phyloP scores from a whole-genome alignment of 2,329 filamentous ascomycete genomes.

The Botrytis tulipae region DNA sequence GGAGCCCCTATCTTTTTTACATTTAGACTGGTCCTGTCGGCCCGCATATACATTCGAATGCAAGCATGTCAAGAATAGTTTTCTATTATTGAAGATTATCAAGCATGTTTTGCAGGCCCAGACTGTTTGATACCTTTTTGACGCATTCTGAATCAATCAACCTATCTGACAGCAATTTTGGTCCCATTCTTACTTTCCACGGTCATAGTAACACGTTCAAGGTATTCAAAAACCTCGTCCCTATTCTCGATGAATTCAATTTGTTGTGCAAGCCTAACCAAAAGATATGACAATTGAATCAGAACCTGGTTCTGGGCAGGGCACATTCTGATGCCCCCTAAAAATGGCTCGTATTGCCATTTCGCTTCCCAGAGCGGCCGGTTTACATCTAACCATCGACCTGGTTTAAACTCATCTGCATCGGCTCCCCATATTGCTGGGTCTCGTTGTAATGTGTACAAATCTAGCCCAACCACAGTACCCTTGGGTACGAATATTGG shows the following conservation, averaged over 20 bases:
- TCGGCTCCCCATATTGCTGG: slow-evolving; percentile 41
- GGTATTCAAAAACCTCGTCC: slow-evolving; percentile 26
- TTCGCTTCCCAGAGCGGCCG: slow-evolving; percentile 2
- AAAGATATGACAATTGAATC: slow-evolving; percentile 37
- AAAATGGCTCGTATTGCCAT: slow-evolving; percentile 40
- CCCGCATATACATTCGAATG: too few relatives aligned
- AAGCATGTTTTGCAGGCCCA: too few relatives aligned
- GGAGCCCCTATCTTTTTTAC: too few relatives aligned
- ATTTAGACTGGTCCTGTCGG: too few relatives aligned
- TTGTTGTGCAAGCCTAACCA: slow-evolving; percentile 27
- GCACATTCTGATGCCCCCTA: slow-evolving; percentile 39
- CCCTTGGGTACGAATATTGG: slow-evolving; percentile 34
- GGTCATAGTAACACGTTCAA: slow-evolving; percentile 9
- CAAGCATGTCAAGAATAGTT: too few relatives aligned
- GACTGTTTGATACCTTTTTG: too few relatives aligned
- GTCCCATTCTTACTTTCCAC: slow-evolving; percentile 19
- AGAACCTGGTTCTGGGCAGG: slow-evolving; percentile 40
- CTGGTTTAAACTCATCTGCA: slow-evolving; percentile 42
- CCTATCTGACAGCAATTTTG: slow-evolving; percentile 12
- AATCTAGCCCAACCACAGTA: slow-evolving; percentile 16
- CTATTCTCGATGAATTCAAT: slow-evolving; percentile 35
- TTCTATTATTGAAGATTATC: too few relatives aligned
- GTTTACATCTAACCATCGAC: slow-evolving; percentile 28
- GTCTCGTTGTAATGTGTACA: slow-evolving; percentile 40
- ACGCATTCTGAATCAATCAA: not conserved